Conservation (phyloP, 208 protist genomes). For the Acanthamoeba royreba region DNA sequence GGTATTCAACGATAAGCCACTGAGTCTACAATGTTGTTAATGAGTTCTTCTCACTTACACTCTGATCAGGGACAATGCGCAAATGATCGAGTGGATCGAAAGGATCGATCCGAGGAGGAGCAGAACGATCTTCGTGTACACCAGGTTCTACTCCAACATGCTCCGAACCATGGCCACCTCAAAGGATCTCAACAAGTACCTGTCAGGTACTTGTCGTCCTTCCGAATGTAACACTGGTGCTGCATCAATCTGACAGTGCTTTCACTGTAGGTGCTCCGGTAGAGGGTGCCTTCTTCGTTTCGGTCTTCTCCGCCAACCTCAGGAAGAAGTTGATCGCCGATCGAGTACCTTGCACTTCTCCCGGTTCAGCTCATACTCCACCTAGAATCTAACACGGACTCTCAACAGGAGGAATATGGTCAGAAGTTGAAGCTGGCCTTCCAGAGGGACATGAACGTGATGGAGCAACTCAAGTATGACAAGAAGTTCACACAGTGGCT, state of each 20-base stretch:
- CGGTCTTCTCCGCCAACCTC: conserved; percentile 39
- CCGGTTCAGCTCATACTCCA: too few relatives aligned
- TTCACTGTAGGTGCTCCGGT: background rate
- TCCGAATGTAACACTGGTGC: background rate
- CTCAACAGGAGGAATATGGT: background rate
- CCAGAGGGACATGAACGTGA: conserved; percentile 17
- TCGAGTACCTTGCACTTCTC: background rate
- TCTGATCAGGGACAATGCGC: background rate
- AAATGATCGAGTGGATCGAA: conserved; percentile 32
- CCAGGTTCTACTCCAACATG: background rate
- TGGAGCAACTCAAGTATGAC: conserved; percentile 70
- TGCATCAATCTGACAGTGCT: background rate
- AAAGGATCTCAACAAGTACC: conserved; percentile 47
- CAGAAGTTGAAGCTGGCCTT: background rate
- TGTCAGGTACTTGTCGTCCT: background rate
- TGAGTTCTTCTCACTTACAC: too few relatives aligned
- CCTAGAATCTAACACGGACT: background rate
- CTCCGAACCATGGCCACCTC: conserved; percentile 39
- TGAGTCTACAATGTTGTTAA: too few relatives aligned
- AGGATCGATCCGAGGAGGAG: conserved; percentile 57
- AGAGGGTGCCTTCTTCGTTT: conserved; percentile 57
- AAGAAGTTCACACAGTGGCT: conserved; percentile 42
- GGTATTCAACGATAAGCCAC: too few relatives aligned
- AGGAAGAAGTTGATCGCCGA: background rate
- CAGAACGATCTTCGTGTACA: conserved; percentile 59